Evolutionary conservation across 768 basidiomycete species (phyloP), one percentile per base, ranked within the genome.

Genomic region (Rhodocollybia butyracea): DNA sequence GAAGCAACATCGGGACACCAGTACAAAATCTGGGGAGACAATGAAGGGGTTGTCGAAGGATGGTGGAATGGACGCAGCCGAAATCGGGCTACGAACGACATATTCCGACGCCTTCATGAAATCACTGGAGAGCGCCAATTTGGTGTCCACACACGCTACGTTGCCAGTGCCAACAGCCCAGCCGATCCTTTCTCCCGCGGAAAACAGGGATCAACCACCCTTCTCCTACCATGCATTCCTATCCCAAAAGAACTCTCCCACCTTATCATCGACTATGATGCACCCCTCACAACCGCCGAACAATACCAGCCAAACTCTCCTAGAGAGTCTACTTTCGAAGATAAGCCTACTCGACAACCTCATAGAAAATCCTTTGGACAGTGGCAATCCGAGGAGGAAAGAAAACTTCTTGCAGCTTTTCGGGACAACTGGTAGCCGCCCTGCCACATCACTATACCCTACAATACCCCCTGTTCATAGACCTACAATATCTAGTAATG

Each of bases 31-130:
- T 69, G 59, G 26, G 70, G 75, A 0, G 74, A 78, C 65, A 78
- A 77, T 65, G 55, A 45, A 40, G 72, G 74, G 1, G 69, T 78
- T 5, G 65, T 77, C 27, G 65, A 76, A 55, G 73, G 74, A 0
- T 78, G 75, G 76, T 71, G 72, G 70, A 70, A 65, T 26, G 68
- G 68, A 0, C 40, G 72, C 2, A 76, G 74, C 57, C 26, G 68
- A 12, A 74, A 76, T 57, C 10, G 11, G 2, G 34, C 47, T 1
- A 61, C 65, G 40, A 75, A 74, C 24, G 21, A 59, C 0, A 46
- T 70, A 41, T 75, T 76, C 67, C 55, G 57, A 15, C 43, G 59
- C 8, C 60, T 62, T 8, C 63, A 70, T 45, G 19, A 46, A 19
- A 5, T 60, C 54, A 38, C 46, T 22, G 43, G 54, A 24, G 39